phyloP scores from a whole-genome alignment of 2,329 filamentous ascomycete species.

The Dendryphion nanum region DNA sequence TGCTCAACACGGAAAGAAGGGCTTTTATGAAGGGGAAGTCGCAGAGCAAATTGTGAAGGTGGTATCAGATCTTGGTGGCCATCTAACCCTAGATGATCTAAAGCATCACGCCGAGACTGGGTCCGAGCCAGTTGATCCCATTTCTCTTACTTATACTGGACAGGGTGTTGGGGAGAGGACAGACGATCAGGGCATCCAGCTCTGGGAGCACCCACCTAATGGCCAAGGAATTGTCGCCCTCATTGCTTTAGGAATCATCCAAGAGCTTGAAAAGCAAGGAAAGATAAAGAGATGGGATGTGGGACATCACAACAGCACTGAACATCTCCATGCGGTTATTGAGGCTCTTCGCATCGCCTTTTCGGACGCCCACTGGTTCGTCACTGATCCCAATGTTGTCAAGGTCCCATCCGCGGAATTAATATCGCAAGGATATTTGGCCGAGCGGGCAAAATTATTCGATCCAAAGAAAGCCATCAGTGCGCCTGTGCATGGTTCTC shows the following conservation, averaged over 20 bases:
- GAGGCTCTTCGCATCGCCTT: constrained; percentile 88
- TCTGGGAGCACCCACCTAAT: constrained; percentile 97
- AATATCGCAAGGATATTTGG: constrained; percentile 71
- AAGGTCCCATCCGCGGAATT: constrained; percentile 69
- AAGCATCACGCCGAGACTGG: constrained; percentile 70
- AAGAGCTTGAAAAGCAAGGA: constrained; percentile 74
- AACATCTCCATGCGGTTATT: constrained; percentile 76
- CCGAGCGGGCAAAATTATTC: constrained; percentile 65
- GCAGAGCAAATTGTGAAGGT: constrained; percentile 80
- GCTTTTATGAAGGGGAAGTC: constrained; percentile 85
- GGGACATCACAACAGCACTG: constrained; percentile 75
- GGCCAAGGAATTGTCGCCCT: constrained; percentile 93
- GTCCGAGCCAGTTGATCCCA: constrained; percentile 78
- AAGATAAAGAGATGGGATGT: constrained; percentile 70
- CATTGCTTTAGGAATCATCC: constrained; percentile 89
- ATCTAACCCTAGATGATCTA: constrained; percentile 76
- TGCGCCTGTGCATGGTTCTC: constrained; percentile 64
- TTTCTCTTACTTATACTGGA: constrained; percentile 75
- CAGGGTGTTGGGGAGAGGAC: constrained; percentile 57
- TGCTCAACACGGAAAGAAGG: constrained; percentile 77
- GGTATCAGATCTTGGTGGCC: constrained; percentile 71
- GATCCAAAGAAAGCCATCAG: constrained; percentile 52
- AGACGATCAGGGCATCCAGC: constrained; percentile 61
- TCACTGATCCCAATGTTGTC: constrained; percentile 75
- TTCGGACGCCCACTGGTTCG: constrained; percentile 85